These are phyloP conservation scores for Tinospora cordifolia DNA, from an alignment of 164 flowering plant genomes.

Conservation along the genomic window DNA sequence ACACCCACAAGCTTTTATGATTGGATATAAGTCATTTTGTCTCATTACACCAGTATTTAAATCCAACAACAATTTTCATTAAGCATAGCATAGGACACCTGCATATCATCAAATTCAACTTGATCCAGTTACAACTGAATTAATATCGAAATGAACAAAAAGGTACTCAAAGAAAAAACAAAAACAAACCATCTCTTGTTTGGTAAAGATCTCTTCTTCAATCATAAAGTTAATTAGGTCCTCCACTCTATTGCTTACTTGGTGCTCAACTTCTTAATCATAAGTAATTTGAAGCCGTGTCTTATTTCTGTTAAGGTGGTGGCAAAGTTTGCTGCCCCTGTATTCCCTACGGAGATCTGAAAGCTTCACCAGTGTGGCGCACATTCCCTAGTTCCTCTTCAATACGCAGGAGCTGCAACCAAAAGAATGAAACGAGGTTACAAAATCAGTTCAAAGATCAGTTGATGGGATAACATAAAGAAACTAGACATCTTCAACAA, in stretches of 20 bases:
- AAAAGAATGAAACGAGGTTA: background rate
- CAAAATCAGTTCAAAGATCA: background rate
- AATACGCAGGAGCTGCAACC: conserved; percentile 74
- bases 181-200: background rate
- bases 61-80: background rate
- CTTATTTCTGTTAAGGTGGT: conserved; percentile 11
- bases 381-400: conserved; percentile 91
- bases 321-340: background rate
- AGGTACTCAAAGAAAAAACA: background rate
- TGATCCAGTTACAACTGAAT: background rate
- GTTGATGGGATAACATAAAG: too few species aligned
- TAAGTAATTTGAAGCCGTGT: background rate
- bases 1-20: too few species aligned
- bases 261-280: too few species aligned
- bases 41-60: background rate
- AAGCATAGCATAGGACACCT: background rate
- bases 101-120: background rate
- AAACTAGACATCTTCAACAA: background rate
- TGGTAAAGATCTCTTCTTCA: background rate
- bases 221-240: background rate
- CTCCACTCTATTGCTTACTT: background rate
- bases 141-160: background rate
- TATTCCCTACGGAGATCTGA: conserved; percentile 66
- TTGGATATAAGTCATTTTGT: too few species aligned
- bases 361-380: conserved; percentile 82